Evolutionary conservation across 139 green algal species (phyloP).

Genomic region (Micractinium conductrix): DNA sequence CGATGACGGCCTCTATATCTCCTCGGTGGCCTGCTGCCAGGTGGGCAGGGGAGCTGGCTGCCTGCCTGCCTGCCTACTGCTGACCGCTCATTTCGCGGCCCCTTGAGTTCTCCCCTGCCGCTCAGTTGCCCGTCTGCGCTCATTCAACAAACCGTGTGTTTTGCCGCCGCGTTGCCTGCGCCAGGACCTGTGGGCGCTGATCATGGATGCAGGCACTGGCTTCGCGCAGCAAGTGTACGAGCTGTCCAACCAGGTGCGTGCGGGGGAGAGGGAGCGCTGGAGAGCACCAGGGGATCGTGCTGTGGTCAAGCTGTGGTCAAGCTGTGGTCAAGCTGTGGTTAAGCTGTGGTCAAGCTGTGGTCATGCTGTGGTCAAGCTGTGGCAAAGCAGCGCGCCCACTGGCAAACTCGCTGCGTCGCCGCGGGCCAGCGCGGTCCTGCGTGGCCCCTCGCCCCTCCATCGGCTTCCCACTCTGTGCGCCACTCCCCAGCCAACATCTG

Average conservation of each 20-base stretch:
- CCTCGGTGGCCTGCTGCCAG: conserved; percentile 93
- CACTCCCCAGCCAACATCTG: no score
- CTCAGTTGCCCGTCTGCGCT: no score
- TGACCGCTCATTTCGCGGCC: no score
- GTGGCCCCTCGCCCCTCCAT: not conserved
- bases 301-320: not conserved
- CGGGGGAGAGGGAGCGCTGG: conserved; percentile 21
- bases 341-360: not conserved
- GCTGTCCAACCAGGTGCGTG: conserved; percentile 52
- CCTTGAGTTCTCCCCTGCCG: no score
- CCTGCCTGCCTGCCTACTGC: no score
- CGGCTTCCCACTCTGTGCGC: not conserved
- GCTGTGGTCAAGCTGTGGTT: not conserved
- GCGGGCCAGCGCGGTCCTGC: not conserved
- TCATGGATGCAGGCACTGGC: conserved; percentile 97
- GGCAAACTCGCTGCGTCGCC: not conserved
- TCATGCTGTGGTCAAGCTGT: not conserved
- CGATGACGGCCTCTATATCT: conserved; percentile 98
- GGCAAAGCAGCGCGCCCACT: not conserved
- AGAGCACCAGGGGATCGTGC: no score
- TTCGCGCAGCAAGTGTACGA: conserved; percentile 76
- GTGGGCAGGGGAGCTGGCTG: no score
- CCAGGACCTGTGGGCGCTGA: conserved; percentile 97
- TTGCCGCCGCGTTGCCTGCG: no score
- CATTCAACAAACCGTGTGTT: no score